Evolutionary conservation across 2,329 filamentous ascomycete genomes (phyloP), one percentile per base, ranked within the genome.

Genomic region (Fusarium dlaminii): DNA sequence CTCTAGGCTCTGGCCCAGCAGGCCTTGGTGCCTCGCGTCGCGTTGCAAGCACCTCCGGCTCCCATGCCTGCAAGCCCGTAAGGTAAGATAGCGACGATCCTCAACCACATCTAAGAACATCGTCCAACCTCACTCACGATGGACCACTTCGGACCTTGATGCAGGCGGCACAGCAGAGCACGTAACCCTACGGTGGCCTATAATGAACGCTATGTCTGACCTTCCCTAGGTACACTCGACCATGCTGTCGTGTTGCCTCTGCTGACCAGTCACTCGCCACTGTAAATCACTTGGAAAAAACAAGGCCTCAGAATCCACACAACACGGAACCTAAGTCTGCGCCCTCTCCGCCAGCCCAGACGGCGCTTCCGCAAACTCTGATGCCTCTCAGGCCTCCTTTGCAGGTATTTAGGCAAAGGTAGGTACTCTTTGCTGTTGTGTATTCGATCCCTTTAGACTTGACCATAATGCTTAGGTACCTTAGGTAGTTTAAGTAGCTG

Each of bases 11-110:
- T 70, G 55, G 43, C 55, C 68, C 55, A 60, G 60, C 46, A 70
- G 72, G 72, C 64, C 68, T 75, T 70, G 68, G 72, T 75, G 72
- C 64, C 68, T 74, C 72, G 72, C 62, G 64, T 75, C 52, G 64
- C 54, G 66, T 66, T 71, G 56, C 64, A 69, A 75, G 63, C 69
- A 48, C 18, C 40, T 43, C 30, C 22, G 54, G 37, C 64, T 62
- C 71, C 67, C 67, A 60, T 72, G 58, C 58, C 63, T 67, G 42
- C 36, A 52, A 72, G 54, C 29, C 34, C 34, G 24, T 29, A 30
- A 58, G n/a, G 55, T 49, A 58, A 48, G 55, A 40, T 29, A 51
- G 56, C 64, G 64, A 73, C 63, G 72, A 74, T 74, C 72, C 49
- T 72, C 29, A 18, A 69, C 66, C 66, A 61, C 57, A 36, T 52